Conservation (phyloP, 169 alveolate species). For the Cryptosporidium muris region DNA sequence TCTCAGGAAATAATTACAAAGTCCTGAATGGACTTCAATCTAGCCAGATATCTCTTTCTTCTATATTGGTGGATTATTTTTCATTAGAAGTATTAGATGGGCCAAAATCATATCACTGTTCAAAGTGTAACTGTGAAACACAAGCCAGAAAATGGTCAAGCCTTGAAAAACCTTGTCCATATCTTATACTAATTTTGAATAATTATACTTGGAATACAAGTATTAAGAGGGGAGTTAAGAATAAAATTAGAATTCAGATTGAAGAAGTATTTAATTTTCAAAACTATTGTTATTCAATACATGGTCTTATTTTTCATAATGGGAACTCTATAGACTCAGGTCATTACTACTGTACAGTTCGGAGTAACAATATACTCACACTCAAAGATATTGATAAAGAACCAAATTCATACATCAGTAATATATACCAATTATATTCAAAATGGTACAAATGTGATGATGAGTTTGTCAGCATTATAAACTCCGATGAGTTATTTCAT, state of each 20-base stretch:
- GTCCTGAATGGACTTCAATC: not conserved
- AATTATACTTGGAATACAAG: conserved; percentile 37
- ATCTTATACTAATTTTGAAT: conserved; percentile 16
- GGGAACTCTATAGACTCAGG: conserved; percentile 49
- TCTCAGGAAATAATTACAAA: not conserved
- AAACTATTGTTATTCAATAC: conserved; percentile 7
- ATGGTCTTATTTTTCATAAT: conserved; percentile 41
- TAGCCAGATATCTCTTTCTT: not conserved
- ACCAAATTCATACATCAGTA: not conserved
- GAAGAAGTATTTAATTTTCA: conserved; percentile 14
- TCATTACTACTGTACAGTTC: conserved; percentile 32
- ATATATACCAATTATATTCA: conserved; percentile 1
- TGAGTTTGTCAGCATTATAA: conserved; percentile 1
- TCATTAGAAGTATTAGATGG: conserved; percentile 9
- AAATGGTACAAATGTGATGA: conserved; percentile 49
- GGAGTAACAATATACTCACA: conserved; percentile 7
- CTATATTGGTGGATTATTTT: conserved; percentile 14
- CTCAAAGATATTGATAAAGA: not conserved
- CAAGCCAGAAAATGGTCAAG: conserved; percentile 4
- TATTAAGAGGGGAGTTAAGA: conserved; percentile 10
- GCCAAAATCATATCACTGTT: not conserved
- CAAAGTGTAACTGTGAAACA: not conserved
- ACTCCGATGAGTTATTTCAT: conserved; percentile 13
- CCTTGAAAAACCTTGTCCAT: conserved; percentile 27
- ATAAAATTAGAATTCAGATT: conserved; percentile 1